Base-by-base conservation (phyloP, 441 rosid genomes). In the Gossypium schwendimanii region DNA sequence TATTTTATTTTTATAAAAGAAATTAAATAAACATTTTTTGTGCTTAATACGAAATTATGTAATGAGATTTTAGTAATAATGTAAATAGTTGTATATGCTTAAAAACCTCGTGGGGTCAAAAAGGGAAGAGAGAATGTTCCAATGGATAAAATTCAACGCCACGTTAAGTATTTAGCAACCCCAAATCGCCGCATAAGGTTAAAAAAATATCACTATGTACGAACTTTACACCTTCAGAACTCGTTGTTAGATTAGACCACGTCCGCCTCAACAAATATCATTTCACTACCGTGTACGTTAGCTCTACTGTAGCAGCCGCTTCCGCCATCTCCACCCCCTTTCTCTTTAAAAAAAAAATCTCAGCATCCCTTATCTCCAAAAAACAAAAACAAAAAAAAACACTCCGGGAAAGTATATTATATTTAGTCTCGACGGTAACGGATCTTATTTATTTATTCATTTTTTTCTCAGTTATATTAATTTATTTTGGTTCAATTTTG, bases 81-180 rank as follows among this genome's bases (percentile, higher is more conserved):
- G 39, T 5, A 33, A 33, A 33, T 33, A 33, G 39, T 33, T 6
- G 39, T 33, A 33, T 6, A 1, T 33, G 39, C 39, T 33, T 33
- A 33, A 33, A 33, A 33, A 33, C 8, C 39, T 33, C 39, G 8
- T 6, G 39, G 6, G 8, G 39, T 33, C 39, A 73, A 70, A 58
- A 76, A 78, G 79, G 77, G 82, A 89, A 84, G 86, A 83, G 79
- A 77, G 36, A 66, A 3, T 47, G 23, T 14, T 47, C 70, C 39
- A 67, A 50, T 50, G 71, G 71, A 68, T 68, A 68, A 68, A 50
- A 50, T 28, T 15, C 5, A 2, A 11, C 45, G 60, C 60, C 60
- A 31, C 59, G 70, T 67, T 55, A 20, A 18, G 21, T 7, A 17
- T 53, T 53, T 14, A 20, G 14, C 60, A 68, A 50, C 60, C 71